Evolutionary conservation across 2,329 filamentous ascomycete genomes (phyloP).

Genomic region (Lachnellula willkommii): DNA sequence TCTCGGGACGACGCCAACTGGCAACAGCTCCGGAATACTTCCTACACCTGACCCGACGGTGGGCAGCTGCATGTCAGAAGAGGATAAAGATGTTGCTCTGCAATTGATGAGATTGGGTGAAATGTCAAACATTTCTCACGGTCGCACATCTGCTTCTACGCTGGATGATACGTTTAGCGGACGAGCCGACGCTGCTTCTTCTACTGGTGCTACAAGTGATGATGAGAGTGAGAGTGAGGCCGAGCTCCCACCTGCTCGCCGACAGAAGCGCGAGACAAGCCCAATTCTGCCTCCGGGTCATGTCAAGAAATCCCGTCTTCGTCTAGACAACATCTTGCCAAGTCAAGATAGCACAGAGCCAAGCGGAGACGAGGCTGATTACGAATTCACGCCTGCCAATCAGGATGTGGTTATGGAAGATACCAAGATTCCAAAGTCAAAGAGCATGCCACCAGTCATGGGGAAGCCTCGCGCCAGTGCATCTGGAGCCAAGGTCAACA

Average conservation of each 20-base stretch:
- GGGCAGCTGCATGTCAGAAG: conserved; percentile 93
- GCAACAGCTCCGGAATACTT: conserved; percentile 56
- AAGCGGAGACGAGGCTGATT: conserved; percentile 57
- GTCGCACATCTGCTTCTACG: conserved; percentile 87
- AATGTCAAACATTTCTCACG: conserved; percentile 87
- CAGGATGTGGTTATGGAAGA: conserved; percentile 23
- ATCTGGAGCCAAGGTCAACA: conserved; percentile 39
- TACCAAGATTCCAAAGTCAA: conserved; percentile 38
- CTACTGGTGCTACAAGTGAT: conserved; percentile 78
- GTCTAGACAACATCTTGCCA: conserved; percentile 47
- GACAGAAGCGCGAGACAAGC: conserved; percentile 51
- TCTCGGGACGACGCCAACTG: conserved; percentile 37
- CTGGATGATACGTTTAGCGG: conserved; percentile 91
- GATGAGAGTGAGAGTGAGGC: conserved; percentile 63
- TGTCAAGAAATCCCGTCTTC: conserved; percentile 42
- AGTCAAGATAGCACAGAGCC: conserved; percentile 53
- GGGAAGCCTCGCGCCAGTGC: conserved; percentile 37
- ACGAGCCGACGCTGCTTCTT: conserved; percentile 77
- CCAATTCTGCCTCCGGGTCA: conserved; percentile 44
- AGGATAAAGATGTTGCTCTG: conserved; percentile 87
- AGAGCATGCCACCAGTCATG: conserved; percentile 31
- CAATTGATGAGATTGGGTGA: conserved; percentile 95
- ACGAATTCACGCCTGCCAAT: conserved; percentile 35
- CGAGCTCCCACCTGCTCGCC: conserved; percentile 54
- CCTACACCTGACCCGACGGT: conserved; percentile 97